Base-by-base conservation (phyloP, 1,139 yeast genomes). In the Trichomonascaceae sp. region DNA sequence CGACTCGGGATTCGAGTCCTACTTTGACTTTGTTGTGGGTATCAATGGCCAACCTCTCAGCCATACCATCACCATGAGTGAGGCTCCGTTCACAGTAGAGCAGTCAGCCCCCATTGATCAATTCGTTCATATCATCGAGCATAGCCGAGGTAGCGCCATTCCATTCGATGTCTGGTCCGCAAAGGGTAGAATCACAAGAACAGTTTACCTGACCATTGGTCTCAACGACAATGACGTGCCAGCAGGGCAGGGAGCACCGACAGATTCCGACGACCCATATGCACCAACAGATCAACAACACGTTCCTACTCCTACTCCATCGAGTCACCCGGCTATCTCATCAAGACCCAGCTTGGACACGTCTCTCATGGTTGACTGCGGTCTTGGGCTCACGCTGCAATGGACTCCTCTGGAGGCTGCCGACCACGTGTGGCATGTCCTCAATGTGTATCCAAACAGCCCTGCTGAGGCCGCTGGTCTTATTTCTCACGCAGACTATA, bases 391-490 rank as follows among this genome's bases (percentile, higher is more conserved):
- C 30, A 63, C 77, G 4, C 60, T 84, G 2, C 93, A 81, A 50
- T 74, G 93, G 60, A 75, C 84, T 2, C 87, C 93, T 29, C 52
- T 85, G 31, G 64, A 68, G 30, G 71, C 84, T 0, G 74, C 93
- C 0, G 79, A 92, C 2, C 80, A 71, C 52, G 93, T 85, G 13
- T 89, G 95, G 81, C 89, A 89, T 47, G 75, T 89, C 29, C 59
- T 89, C 37, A 71, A 71, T 39, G 76, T 89, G 9, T 75, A 79
- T 34, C 74, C 69, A 13, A 71, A 74, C 36, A 80, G 93, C 0
- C 96, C 97, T 0, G 96, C 96, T 0, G 81, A 78, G 45, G 61
- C 60, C 33, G 85, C 94, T 0, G 94, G 92, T 17, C 67, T 89
- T 28, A 66, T 82, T 27, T 87, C 95, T 1, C 77, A 77, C 47